Conservation (phyloP, 192 early-diverging fungal species). For the Coemansia guatemalensis region DNA sequence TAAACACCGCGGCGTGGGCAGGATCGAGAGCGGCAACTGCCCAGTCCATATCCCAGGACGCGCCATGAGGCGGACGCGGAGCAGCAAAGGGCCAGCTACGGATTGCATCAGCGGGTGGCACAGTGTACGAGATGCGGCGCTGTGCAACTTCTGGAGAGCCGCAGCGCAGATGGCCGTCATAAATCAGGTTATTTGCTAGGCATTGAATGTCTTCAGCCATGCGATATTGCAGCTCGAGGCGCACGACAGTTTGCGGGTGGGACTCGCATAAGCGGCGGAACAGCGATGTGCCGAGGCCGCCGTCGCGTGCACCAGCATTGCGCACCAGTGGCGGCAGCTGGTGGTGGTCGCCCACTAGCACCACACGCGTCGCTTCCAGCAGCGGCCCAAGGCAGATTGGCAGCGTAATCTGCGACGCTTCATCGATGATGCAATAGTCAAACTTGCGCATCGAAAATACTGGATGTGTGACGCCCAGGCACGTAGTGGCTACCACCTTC, state of each 20-base stretch:
- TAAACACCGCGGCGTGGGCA: constrained; percentile 66
- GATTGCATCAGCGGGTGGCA: constrained; percentile 17
- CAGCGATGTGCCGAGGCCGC: constrained; percentile 61
- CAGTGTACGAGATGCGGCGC: constrained; percentile 38
- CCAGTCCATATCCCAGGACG: constrained; percentile 59
- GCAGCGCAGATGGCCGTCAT: constrained; percentile 74
- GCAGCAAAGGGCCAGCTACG: constrained; percentile 10
- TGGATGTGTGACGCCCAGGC: constrained; percentile 77
- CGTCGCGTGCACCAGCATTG: constrained; percentile 33
- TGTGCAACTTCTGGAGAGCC: constrained; percentile 66
- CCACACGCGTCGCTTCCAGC: constrained; percentile 75
- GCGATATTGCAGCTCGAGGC: constrained; percentile 83
- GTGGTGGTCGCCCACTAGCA: constrained; percentile 94
- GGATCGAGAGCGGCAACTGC: constrained; percentile 65
- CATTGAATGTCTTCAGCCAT: constrained; percentile 92
- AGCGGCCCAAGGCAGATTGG: constrained; percentile 90
- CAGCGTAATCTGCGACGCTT: constrained; percentile 91
- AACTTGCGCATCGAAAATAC: constrained; percentile 75
- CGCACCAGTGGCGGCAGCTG: constrained; percentile 90
- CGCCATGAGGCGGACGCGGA: not conserved
- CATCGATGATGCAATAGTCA: constrained; percentile 97
- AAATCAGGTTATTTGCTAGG: constrained; percentile 80
- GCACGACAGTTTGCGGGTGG: constrained; percentile 74
- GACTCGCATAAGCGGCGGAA: constrained; percentile 80
- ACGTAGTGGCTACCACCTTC: constrained; percentile 84